Evolutionary conservation across 768 basidiomycete species (phyloP).

Genomic region (Pulveroboletus sp.): DNA sequence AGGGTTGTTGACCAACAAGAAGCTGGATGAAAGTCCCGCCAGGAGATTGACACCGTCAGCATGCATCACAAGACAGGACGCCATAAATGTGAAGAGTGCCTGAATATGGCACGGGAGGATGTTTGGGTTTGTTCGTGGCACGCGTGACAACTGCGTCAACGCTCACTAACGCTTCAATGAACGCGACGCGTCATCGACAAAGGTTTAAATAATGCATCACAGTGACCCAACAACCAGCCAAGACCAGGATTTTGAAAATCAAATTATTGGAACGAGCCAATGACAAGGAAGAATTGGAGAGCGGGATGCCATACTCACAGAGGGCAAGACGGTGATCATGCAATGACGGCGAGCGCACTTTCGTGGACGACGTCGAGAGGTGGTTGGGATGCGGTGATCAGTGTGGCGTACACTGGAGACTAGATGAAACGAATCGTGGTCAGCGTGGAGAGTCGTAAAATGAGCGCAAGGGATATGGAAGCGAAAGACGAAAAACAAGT

Average conservation of each 20-base stretch:
- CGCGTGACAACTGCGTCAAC: no score
- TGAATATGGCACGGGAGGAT: not conserved
- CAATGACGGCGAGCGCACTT: slow-evolving; percentile 37
- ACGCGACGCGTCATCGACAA: slow-evolving; percentile 5
- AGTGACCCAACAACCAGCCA: not conserved
- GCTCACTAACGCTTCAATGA: no score
- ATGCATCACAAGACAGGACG: slow-evolving; percentile 8
- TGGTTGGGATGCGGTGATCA: slow-evolving; percentile 30
- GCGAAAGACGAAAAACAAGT: slow-evolving; percentile 14
- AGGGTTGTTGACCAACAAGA: slow-evolving; percentile 42
- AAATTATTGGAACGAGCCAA: slow-evolving; percentile 6
- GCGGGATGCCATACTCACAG: slow-evolving; percentile 31
- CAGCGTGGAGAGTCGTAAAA: slow-evolving; percentile 34
- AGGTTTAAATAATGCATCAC: slow-evolving; percentile 13
- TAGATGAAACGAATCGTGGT: slow-evolving; percentile 36
- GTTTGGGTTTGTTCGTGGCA: not conserved
- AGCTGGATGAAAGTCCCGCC: slow-evolving; percentile 32
- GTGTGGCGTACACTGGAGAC: slow-evolving; percentile 28
- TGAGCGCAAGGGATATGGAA: slow-evolving; percentile 22
- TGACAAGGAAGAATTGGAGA: slow-evolving; percentile 8
- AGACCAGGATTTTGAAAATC: slow-evolving; percentile 1
- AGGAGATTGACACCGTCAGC: slow-evolving; percentile 21
- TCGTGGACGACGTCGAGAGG: slow-evolving; percentile 36
- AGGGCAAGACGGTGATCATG: slow-evolving; percentile 37
- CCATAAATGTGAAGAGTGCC: slow-evolving; percentile 5